Conservation (phyloP, 345 rosid species). For the Pseudoturritis turrita region DNA sequence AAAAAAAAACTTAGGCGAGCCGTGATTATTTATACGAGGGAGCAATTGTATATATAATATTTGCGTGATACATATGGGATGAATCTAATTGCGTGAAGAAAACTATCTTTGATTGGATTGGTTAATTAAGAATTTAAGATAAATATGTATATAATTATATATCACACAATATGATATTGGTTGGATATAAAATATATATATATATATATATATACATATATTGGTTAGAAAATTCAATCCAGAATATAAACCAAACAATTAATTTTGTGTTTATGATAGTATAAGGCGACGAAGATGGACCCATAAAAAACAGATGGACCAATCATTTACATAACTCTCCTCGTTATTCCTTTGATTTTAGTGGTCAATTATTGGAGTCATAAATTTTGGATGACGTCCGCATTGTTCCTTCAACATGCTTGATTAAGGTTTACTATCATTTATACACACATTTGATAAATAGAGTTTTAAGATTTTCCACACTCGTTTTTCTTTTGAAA, state of each 20-base stretch:
- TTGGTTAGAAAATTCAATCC: background rate
- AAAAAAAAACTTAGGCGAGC: background rate
- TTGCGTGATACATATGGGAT: background rate
- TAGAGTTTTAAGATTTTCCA: background rate
- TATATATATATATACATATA: background rate
- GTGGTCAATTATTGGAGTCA: slow-evolving; percentile 19
- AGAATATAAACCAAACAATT: background rate
- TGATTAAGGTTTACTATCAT: background rate
- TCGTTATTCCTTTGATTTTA: slow-evolving; percentile 15
- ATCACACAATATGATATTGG: too few species aligned
- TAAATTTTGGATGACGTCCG: background rate
- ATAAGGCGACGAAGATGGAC: slow-evolving; percentile 9
- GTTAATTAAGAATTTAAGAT: background rate
- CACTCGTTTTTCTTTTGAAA: background rate
- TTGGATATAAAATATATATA: too few species aligned
- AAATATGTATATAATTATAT: too few species aligned
- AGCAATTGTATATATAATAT: background rate
- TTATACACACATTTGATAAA: background rate
- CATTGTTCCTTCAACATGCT: slow-evolving; percentile 7
- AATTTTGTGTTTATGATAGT: background rate
- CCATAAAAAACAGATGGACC: slow-evolving; percentile 11
- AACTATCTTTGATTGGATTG: slow-evolving; percentile 3
- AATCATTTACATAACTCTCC: background rate
- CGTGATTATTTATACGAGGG: background rate
- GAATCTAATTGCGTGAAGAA: slow-evolving; percentile 25